Evolutionary conservation across 106 monocot species (phyloP).

Genomic region (Cymbidium sinense): DNA sequence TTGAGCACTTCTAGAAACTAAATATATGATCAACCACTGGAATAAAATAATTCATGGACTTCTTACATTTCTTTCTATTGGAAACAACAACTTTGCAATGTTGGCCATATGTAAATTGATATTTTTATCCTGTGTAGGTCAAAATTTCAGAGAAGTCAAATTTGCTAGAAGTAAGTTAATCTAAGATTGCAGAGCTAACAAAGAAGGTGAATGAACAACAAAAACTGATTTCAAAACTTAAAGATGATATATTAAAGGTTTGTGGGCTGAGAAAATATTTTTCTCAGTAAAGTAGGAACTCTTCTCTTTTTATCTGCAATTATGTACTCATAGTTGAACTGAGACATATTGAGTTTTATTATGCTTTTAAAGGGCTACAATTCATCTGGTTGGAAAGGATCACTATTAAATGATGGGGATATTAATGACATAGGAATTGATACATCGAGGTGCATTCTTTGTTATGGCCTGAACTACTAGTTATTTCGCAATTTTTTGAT

Average conservation of each 20-base stretch:
- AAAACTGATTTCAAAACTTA: constrained; percentile 83
- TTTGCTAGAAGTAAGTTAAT: constrained; percentile 64
- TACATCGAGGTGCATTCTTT: constrained; percentile 54
- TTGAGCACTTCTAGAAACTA: constrained; percentile 8
- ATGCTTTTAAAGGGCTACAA: constrained; percentile 60
- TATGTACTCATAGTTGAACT: background rate
- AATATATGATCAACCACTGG: background rate
- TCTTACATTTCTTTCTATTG: background rate
- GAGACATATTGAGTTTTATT: background rate
- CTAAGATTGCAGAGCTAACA: constrained; percentile 55
- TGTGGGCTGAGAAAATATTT: background rate
- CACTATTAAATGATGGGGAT: constrained; percentile 83
- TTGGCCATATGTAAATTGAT: background rate
- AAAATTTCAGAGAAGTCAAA: constrained; percentile 80
- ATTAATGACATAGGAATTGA: constrained; percentile 79
- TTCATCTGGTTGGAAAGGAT: constrained; percentile 62
- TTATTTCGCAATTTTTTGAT: background rate
- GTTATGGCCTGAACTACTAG: background rate
- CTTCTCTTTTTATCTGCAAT: background rate
- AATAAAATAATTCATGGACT: background rate
- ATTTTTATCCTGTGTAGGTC: constrained; percentile 37
- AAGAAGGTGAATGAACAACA: constrained; percentile 85
- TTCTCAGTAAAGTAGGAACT: background rate
- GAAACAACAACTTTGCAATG: background rate
- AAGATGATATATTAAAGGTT: constrained; percentile 99